Conservation (phyloP, 345 rosid species). For the Gossypioides kirkii region DNA sequence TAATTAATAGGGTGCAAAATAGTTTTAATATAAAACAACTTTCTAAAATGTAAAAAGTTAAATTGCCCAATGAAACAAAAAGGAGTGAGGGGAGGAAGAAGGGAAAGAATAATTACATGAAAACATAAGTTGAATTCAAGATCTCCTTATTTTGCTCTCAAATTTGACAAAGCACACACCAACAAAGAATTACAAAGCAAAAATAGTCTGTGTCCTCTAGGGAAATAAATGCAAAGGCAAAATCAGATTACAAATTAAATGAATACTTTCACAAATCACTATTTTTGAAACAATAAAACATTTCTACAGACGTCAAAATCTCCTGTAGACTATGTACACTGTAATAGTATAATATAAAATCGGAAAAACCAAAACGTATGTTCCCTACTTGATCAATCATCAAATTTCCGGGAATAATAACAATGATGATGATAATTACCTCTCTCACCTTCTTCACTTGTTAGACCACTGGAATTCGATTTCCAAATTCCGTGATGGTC, state of each 20-base stretch:
- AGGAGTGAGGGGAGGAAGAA: neutral
- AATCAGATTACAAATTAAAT: constrained; percentile 29
- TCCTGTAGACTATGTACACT: constrained; percentile 40
- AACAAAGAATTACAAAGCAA: constrained; percentile 23
- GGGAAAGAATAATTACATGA: neutral
- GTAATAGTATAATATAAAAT: constrained; percentile 10
- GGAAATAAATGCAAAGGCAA: neutral
- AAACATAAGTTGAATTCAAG: neutral
- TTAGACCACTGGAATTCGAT: constrained; percentile 98
- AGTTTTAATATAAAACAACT: no score
- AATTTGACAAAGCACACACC: constrained; percentile 25
- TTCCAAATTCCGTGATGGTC: constrained; percentile 82
- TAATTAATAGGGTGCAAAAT: no score
- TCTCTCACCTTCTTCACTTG: constrained; percentile 32
- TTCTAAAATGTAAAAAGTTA: no score
- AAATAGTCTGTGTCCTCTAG: neutral
- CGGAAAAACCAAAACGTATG: constrained; percentile 14
- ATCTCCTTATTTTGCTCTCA: constrained; percentile 18
- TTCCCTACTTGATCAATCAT: constrained; percentile 7
- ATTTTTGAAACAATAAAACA: constrained; percentile 21
- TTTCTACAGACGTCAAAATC: constrained; percentile 35
- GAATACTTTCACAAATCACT: constrained; percentile 35
- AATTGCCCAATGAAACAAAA: no score
- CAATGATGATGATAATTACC: constrained; percentile 14
- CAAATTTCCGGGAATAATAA: constrained; percentile 4